A percentile compares a stretch with the other conserved stretches of the same genome.
These are phyloP conservation scores for Aspergillus intermedius DNA, from an alignment of 2,329 filamentous ascomycete species.

Conservation along the genomic window DNA sequence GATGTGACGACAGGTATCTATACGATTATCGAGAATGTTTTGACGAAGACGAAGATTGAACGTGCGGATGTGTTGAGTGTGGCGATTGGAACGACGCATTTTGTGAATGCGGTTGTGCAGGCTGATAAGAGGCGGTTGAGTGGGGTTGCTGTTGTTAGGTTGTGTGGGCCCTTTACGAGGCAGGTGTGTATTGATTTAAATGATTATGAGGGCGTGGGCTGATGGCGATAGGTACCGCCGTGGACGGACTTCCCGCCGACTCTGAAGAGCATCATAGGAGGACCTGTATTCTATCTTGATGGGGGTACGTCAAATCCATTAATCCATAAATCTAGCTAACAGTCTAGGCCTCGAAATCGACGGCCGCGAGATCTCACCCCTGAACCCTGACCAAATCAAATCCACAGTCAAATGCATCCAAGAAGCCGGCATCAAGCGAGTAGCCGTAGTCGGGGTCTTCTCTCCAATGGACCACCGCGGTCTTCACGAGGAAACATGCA, in stretches of 20 bases:
- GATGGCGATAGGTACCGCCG: slow-evolving; percentile 39
- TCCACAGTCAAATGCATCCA: slow-evolving; percentile 37
- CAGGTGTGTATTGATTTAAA: not conserved
- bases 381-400: slow-evolving; percentile 5
- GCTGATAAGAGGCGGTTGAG: slow-evolving; percentile 45
- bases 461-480: slow-evolving; percentile 50
- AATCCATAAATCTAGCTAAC: not conserved
- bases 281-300: slow-evolving; percentile 43
- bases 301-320: slow-evolving; percentile 20
- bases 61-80: slow-evolving; percentile 36
- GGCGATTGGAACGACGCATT: slow-evolving; percentile 49
- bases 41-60: slow-evolving; percentile 27
- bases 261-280: slow-evolving; percentile 42
- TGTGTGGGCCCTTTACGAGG: slow-evolving; percentile 43
- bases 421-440: slow-evolving; percentile 36
- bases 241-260: slow-evolving; percentile 45
- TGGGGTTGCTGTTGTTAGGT: slow-evolving; percentile 47
- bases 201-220: not conserved
- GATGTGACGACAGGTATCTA: slow-evolving; percentile 40
- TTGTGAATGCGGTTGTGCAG: slow-evolving; percentile 48
- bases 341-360: slow-evolving; percentile 38
- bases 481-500: slow-evolving; percentile 8
- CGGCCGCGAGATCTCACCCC: slow-evolving; percentile 17
- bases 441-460: slow-evolving; percentile 54
- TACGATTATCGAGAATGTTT: slow-evolving; percentile 29